These are phyloP conservation scores for Talaromyces marneffei DNA, from an alignment of 2,329 filamentous ascomycete species.

Conservation along the genomic window DNA sequence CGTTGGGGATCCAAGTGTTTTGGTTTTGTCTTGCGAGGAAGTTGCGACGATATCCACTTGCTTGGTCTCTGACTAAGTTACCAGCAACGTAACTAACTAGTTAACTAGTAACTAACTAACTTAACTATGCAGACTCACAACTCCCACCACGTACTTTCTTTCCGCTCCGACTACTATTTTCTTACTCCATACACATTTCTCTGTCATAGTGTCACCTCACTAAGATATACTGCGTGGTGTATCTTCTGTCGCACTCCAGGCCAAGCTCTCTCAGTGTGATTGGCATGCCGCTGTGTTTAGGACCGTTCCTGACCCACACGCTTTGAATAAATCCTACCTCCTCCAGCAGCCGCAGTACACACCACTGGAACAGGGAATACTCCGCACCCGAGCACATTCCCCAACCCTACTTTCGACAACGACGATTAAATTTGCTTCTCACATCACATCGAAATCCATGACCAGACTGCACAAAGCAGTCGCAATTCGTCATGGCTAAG, in stretches of 20 bases:
- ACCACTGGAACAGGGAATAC: background rate
- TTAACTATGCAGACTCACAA: too few relatives aligned
- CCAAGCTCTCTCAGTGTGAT: background rate
- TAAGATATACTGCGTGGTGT: too few relatives aligned
- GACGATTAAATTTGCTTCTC: background rate
- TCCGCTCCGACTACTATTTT: background rate
- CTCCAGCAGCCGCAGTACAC: background rate
- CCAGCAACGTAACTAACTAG: too few relatives aligned
- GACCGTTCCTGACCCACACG: slow-evolving; percentile 8
- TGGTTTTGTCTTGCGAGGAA: background rate
- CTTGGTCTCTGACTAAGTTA: too few relatives aligned
- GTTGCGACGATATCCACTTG: background rate
- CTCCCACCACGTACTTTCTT: background rate
- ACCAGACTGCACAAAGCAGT: slow-evolving; percentile 1
- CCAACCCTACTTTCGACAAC: background rate
- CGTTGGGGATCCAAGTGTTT: background rate
- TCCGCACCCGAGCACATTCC: slow-evolving; percentile 6
- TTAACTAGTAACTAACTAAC: too few relatives aligned
- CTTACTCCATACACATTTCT: background rate
- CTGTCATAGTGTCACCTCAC: too few relatives aligned
- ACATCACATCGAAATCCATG: background rate
- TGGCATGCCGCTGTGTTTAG: slow-evolving; percentile 2
- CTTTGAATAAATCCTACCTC: background rate
- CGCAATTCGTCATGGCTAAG: slow-evolving; percentile 29
- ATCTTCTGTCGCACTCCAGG: background rate